Evolutionary conservation across 345 rosid species (phyloP).

Genomic region (Fremontodendron californicum): DNA sequence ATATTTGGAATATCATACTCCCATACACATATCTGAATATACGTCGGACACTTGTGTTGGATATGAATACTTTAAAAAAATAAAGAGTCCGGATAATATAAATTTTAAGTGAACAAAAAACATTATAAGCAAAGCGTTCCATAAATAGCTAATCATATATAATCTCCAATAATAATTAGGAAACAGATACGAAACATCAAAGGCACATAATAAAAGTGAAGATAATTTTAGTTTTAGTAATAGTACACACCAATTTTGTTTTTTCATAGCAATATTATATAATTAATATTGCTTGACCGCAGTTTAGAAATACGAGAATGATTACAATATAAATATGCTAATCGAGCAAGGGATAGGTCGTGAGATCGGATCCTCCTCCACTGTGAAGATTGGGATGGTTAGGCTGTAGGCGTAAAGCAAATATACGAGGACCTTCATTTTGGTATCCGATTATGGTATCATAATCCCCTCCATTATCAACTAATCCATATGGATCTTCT

Average conservation of each 20-base stretch:
- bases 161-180: not conserved
- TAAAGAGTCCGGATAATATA: no score
- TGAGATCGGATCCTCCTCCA: conserved; percentile 29
- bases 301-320: not conserved
- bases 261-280: not conserved
- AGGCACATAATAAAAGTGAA: not conserved
- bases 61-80: no score
- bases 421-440: conserved; percentile 38
- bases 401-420: conserved; percentile 41
- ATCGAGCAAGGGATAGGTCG: conserved; percentile 37
- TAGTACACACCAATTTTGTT: not conserved
- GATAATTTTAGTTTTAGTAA: not conserved
- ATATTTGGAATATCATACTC: not conserved
- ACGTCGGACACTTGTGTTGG: no score
- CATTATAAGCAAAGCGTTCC: not conserved
- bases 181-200: not conserved
- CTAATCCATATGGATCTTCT: conserved; percentile 66
- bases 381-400: conserved; percentile 26
- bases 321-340: not conserved
- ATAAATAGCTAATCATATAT: not conserved
- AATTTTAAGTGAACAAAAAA: no score
- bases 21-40: not conserved
- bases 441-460: conserved; percentile 44
- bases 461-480: conserved; percentile 54
- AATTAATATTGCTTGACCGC: not conserved